Conservation (phyloP, 306 rosid genomes). For the Corylus americana region DNA sequence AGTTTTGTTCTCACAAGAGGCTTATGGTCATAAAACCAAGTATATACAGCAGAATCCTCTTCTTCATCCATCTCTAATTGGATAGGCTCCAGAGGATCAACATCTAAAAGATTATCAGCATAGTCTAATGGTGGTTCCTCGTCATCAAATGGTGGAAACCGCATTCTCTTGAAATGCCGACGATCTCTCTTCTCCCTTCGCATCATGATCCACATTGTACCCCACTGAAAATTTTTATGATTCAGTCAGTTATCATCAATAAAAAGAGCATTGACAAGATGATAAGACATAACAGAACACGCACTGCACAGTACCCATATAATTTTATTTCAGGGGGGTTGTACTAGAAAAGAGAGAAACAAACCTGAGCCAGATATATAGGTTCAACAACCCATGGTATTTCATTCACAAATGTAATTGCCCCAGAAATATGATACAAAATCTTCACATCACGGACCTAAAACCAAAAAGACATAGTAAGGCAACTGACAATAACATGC, state of each 20-base stretch:
- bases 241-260: slow-evolving; percentile 3
- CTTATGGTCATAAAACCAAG: slow-evolving; percentile 98
- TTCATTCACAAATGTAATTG: slow-evolving; percentile 92
- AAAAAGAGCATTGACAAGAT: not conserved
- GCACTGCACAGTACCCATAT: slow-evolving; percentile 1
- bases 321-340: no score
- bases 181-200: slow-evolving; percentile 99
- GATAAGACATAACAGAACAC: not conserved
- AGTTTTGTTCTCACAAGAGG: slow-evolving; percentile 98
- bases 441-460: slow-evolving; percentile 96
- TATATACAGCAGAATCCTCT: slow-evolving; percentile 95
- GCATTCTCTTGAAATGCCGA: slow-evolving; percentile 97
- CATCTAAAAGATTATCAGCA: slow-evolving; percentile 95
- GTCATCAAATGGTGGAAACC: slow-evolving; percentile 99
- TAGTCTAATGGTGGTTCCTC: slow-evolving; percentile 98
- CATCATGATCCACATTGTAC: slow-evolving; percentile 99
- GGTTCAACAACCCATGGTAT: slow-evolving; percentile 99
- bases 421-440: slow-evolving; percentile 97
- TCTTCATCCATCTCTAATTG: slow-evolving; percentile 96
- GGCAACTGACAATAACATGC: not conserved
- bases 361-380: slow-evolving; percentile 93
- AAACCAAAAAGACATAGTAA: slow-evolving; percentile 19
- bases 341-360: not conserved
- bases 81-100: slow-evolving; percentile 97
- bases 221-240: slow-evolving; percentile 65